phyloP scores from a whole-genome alignment of 2,329 filamentous ascomycete genomes.

The Fusarium floridanum region DNA sequence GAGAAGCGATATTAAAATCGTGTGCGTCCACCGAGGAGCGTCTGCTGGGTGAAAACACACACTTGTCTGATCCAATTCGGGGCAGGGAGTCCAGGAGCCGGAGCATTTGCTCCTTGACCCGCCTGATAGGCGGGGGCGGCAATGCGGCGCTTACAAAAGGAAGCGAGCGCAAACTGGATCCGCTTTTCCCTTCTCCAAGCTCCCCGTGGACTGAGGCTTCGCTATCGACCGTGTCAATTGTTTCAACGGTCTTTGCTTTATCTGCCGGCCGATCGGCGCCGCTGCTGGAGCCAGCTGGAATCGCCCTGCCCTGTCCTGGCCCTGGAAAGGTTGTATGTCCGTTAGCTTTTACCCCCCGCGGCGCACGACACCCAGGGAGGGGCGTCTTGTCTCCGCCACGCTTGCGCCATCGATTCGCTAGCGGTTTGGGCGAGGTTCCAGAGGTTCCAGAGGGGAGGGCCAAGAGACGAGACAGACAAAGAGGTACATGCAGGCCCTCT shows the following conservation, averaged over 20 bases:
- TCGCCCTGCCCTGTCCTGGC: neutral
- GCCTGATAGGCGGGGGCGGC: constrained; percentile 47
- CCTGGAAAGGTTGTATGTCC: neutral
- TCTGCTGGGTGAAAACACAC: constrained; percentile 42
- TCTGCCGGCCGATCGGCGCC: constrained; percentile 11
- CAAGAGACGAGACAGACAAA: neutral
- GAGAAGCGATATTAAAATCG: constrained; percentile 42
- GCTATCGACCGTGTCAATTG: neutral
- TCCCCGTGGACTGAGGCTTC: neutral
- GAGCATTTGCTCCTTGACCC: constrained; percentile 53
- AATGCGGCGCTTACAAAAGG: constrained; percentile 49
- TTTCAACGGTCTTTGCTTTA: neutral
- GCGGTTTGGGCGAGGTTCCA: constrained; percentile 15
- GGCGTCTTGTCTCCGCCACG: constrained; percentile 31
- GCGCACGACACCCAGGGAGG: constrained; percentile 1
- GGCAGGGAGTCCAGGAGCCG: constrained; percentile 44
- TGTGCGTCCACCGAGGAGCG: constrained; percentile 45
- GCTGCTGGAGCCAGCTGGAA: constrained; percentile 5
- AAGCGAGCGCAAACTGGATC: constrained; percentile 24
- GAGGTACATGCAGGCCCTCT: constrained; percentile 12
- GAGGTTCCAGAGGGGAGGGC: constrained; percentile 2
- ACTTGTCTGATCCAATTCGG: constrained; percentile 45
- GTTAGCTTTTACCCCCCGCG: neutral
- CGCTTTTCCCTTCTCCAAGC: constrained; percentile 29
- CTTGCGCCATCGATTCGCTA: constrained; percentile 31